Evolutionary conservation across 192 early-diverging fungal species (phyloP).

Genomic region (Jimgerdemannia flammicorona): DNA sequence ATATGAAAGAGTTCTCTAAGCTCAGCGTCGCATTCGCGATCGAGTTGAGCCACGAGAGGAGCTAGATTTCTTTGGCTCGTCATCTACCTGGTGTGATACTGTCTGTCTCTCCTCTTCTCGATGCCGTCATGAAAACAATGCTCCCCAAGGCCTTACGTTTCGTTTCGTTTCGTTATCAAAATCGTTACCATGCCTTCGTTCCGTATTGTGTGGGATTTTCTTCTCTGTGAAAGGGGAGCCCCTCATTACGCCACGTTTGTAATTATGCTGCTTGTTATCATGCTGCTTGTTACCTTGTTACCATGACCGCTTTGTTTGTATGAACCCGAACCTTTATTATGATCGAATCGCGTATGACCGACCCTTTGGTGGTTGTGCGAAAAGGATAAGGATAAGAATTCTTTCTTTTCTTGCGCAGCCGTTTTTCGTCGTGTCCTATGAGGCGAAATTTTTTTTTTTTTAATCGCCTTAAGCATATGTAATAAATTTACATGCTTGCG

Average conservation of each 20-base stretch:
- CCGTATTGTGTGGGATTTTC: neutral
- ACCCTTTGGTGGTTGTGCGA: neutral
- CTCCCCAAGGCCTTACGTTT: neutral
- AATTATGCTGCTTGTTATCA: neutral
- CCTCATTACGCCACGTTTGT: neutral
- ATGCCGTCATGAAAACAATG: neutral
- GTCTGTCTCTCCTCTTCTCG: neutral
- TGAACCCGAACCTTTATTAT: neutral
- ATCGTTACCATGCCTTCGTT: neutral
- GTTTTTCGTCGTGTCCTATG: neutral
- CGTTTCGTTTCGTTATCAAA: neutral
- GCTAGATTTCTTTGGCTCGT: neutral
- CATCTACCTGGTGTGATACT: neutral
- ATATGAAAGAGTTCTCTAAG: slow-evolving; percentile 88
- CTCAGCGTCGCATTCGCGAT: slow-evolving; percentile 81
- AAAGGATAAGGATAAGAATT: neutral
- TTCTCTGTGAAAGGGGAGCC: neutral
- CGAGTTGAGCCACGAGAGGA: slow-evolving; percentile 58
- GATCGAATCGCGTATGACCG: neutral
- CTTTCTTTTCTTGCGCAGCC: neutral
- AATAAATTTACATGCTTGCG: neutral
- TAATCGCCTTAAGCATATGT: neutral
- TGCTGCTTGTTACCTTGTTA: neutral
- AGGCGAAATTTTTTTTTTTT: neutral
- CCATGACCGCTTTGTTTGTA: neutral